Evolutionary conservation across 208 protist genomes (phyloP).

Genomic region (Crithidia thermophila): DNA sequence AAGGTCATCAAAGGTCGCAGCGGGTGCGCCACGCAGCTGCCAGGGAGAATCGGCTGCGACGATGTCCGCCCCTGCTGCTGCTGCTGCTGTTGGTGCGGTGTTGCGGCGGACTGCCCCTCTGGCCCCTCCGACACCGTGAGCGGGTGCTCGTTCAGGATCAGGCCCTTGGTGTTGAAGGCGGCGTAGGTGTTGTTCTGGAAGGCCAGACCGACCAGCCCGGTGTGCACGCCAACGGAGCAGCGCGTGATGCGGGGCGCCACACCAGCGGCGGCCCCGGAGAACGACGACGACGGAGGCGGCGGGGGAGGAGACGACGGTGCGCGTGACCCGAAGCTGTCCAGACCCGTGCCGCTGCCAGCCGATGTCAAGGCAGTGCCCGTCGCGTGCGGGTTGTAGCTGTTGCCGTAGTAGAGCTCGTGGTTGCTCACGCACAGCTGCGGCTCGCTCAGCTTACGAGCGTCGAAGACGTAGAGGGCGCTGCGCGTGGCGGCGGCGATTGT

Average conservation of each 20-base stretch:
- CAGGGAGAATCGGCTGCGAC: slow-evolving; percentile 27
- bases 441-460: slow-evolving; percentile 69
- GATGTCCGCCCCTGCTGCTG: slow-evolving; percentile 4
- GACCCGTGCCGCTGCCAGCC: neutral
- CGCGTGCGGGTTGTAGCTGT: neutral
- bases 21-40: slow-evolving; percentile 74
- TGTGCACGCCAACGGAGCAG: slow-evolving; percentile 75
- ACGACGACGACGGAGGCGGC: neutral
- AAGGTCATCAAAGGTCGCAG: slow-evolving; percentile 73
- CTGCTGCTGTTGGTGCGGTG: slow-evolving; percentile 23
- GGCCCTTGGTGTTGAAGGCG: slow-evolving; percentile 68
- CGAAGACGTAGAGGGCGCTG: slow-evolving; percentile 65
- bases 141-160: slow-evolving; percentile 55
- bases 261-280: neutral
- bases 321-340: slow-evolving; percentile 1
- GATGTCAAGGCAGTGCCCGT: no score
- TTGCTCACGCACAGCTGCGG: slow-evolving; percentile 40
- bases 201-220: slow-evolving; percentile 67
- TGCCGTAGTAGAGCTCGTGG: slow-evolving; percentile 40
- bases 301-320: neutral
- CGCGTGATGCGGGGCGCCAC: slow-evolving; percentile 44
- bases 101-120: slow-evolving; percentile 15
- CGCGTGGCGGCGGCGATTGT: slow-evolving; percentile 62
- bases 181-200: slow-evolving; percentile 82
- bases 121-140: slow-evolving; percentile 41